Conservation (phyloP, 768 basidiomycete species). For the Mycena olivaceomarginata region DNA sequence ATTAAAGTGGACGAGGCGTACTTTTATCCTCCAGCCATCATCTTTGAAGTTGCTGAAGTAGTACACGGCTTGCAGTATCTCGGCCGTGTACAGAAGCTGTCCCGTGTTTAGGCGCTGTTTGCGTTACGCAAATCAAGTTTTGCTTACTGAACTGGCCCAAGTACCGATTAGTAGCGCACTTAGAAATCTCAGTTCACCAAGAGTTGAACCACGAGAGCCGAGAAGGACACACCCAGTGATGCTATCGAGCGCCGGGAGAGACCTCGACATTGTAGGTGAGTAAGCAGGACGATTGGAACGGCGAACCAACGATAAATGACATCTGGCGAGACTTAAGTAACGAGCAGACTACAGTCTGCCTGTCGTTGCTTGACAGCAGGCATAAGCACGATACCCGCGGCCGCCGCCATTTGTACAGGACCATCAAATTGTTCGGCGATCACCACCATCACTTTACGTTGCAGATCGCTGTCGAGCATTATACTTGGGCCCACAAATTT, state of each 20-base stretch:
- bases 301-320: background rate
- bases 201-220: background rate
- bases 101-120: background rate
- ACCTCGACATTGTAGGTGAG: background rate
- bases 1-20: background rate
- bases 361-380: background rate
- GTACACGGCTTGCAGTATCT: background rate
- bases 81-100: too few relatives aligned
- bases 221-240: background rate
- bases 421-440: background rate
- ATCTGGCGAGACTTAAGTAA: background rate
- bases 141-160: background rate
- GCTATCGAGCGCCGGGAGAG: background rate
- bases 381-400: background rate
- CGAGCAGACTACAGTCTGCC: background rate
- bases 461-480: background rate
- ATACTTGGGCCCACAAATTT: background rate
- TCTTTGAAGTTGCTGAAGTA: background rate
- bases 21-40: background rate
- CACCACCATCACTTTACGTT: background rate
- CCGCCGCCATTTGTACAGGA: background rate
- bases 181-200: background rate
- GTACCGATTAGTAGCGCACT: background rate
- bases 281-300: background rate
- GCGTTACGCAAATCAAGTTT: background rate